These are phyloP conservation scores for Phytophthora sp. DNA, from an alignment of 352 stramenopile genomes.

Conservation along the genomic window DNA sequence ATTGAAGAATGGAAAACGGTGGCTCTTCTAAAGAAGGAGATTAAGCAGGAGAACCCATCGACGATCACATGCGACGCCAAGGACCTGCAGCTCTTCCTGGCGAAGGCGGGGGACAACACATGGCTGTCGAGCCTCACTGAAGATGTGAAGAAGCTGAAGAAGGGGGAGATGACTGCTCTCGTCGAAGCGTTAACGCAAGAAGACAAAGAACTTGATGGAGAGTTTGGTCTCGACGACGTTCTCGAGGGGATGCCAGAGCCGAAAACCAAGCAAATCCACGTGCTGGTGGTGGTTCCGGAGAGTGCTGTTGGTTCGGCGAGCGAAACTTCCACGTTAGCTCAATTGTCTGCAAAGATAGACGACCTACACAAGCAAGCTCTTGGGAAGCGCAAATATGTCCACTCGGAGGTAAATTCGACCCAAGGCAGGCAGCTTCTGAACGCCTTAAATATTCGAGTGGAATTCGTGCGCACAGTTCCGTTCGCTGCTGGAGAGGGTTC, in stretches of 20 bases:
- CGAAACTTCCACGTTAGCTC: not conserved
- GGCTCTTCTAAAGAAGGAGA: constrained; percentile 1
- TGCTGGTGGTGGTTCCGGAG: not conserved
- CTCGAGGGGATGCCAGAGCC: not conserved
- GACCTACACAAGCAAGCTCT: constrained; percentile 14
- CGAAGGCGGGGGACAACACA: not conserved
- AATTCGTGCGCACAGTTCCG: constrained; percentile 9
- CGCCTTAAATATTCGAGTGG: constrained; percentile 31
- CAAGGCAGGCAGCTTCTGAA: constrained; percentile 29
- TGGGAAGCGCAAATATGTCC: constrained; percentile 36
- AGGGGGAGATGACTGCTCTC: not conserved
- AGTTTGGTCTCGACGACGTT: not conserved
- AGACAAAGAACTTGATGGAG: not conserved
- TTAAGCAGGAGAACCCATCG: not conserved
- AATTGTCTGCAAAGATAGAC: not conserved
- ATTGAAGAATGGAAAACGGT: too few relatives aligned
- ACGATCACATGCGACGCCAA: not conserved
- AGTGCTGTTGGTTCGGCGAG: constrained; percentile 7
- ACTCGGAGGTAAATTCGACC: constrained; percentile 29
- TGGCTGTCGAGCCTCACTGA: not conserved
- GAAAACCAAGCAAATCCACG: not conserved
- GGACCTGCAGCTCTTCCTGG: not conserved
- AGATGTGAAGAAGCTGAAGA: not conserved
- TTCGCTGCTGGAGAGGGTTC: constrained; percentile 9
- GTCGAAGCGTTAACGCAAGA: not conserved